Conservation (phyloP, 352 stramenopile species). For the Pythium volutum region DNA sequence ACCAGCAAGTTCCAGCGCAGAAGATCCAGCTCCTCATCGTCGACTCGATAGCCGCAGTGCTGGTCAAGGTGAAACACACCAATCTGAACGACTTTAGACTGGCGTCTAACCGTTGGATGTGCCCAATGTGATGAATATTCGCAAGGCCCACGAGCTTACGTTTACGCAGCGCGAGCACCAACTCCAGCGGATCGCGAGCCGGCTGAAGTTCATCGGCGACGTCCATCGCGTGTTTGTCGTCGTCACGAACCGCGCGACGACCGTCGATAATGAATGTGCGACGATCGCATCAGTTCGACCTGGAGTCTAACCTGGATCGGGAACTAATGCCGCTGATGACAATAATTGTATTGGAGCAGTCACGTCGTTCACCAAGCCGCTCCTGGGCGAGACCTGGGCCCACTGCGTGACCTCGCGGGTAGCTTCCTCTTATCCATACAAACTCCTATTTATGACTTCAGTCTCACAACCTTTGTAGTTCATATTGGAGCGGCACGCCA, state of each 20-base stretch:
- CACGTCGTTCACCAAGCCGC: constrained; percentile 56
- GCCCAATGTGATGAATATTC: neutral
- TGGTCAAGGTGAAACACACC: constrained; percentile 49
- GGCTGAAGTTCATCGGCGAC: constrained; percentile 48
- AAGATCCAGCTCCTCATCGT: constrained; percentile 65
- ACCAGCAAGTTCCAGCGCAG: constrained; percentile 39
- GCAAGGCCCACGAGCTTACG: constrained; percentile 22
- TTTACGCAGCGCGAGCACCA: constrained; percentile 24
- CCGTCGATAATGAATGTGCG: constrained; percentile 29
- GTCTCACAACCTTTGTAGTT: constrained; percentile 34
- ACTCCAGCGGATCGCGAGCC: constrained; percentile 17
- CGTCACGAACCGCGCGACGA: constrained; percentile 63
- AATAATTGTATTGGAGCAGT: constrained; percentile 22
- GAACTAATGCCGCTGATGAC: neutral
- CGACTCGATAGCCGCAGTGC: constrained; percentile 66
- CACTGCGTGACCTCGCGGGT: constrained; percentile 69
- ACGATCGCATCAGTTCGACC: too few species aligned
- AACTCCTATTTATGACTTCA: constrained; percentile 2
- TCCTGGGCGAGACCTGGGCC: constrained; percentile 64
- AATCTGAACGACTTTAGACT: neutral
- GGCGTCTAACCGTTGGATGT: neutral
- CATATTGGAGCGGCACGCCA: constrained; percentile 54
- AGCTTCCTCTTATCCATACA: neutral
- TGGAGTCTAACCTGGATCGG: constrained; percentile 11
- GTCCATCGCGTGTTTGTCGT: constrained; percentile 62